These are phyloP conservation scores for Lathyrus oleraceus DNA, from an alignment of 306 rosid genomes.

Conservation along the genomic window DNA sequence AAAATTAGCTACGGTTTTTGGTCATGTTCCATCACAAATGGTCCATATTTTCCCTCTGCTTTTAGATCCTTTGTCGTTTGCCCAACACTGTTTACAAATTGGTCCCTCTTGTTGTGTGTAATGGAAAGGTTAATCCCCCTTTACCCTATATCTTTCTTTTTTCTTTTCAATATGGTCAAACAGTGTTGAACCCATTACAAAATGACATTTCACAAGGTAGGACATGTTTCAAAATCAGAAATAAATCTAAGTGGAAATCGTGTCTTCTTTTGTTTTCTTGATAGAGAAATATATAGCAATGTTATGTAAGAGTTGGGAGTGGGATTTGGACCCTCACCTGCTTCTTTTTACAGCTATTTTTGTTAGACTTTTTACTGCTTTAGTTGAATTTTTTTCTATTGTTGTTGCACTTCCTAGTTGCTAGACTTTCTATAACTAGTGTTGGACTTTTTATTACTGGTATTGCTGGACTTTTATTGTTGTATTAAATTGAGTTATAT, in stretches of 20 bases:
- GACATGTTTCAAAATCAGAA: background rate
- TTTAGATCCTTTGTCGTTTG: constrained; percentile 35
- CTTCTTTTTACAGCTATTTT: no score
- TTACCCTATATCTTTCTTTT: constrained; percentile 8
- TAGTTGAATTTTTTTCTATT: no score
- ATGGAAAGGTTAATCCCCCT: constrained; percentile 37
- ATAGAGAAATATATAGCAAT: no score
- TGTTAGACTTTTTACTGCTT: no score
- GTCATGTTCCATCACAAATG: background rate
- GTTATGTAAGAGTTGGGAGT: no score
- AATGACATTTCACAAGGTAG: constrained; percentile 36
- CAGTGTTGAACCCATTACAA: background rate
- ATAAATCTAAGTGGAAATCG: background rate
- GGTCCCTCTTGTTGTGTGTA: background rate
- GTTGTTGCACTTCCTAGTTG: no score
- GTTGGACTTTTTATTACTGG: no score
- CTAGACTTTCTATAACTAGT: no score
- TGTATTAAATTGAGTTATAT: no score
- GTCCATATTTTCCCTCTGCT: constrained; percentile 26
- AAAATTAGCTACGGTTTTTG: background rate
- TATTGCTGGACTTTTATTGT: no score
- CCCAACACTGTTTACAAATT: background rate
- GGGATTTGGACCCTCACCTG: no score
- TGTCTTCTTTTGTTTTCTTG: background rate
- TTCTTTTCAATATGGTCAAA: constrained; percentile 1